These are phyloP conservation scores for Handroanthus guayacan DNA, from an alignment of 257 asterid genomes.

Conservation along the genomic window DNA sequence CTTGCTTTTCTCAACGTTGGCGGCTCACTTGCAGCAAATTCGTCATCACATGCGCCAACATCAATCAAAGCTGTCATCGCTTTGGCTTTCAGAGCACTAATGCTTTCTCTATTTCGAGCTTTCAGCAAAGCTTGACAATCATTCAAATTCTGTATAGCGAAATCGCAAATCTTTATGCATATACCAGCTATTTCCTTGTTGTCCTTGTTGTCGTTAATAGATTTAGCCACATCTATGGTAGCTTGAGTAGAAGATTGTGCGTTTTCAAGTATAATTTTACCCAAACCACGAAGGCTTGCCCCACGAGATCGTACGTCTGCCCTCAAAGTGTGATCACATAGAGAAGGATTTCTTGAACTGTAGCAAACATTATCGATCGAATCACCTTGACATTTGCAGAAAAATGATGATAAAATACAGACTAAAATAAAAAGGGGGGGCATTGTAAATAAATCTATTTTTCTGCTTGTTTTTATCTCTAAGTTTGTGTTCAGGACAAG, in stretches of 20 bases:
- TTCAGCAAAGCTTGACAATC: not conserved
- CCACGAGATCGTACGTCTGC: conserved; percentile 18
- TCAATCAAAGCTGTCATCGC: conserved; percentile 45
- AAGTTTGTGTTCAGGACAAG: not conserved
- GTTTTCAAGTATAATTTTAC: conserved; percentile 4
- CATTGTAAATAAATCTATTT: not conserved
- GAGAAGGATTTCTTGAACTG: no score
- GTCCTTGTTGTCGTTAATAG: not conserved
- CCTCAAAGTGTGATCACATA: no score
- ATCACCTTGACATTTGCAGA: conserved; percentile 37
- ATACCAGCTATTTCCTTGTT: not conserved
- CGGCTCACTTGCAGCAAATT: not conserved
- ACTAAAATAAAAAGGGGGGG: not conserved
- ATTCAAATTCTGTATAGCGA: conserved; percentile 20
- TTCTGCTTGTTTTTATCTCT: no score
- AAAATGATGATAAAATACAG: conserved; percentile 6
- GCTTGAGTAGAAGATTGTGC: conserved; percentile 7
- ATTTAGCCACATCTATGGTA: not conserved
- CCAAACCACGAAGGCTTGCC: conserved; percentile 34
- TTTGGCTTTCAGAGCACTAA: not conserved
- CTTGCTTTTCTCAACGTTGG: no score
- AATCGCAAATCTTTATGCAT: conserved; percentile 39
- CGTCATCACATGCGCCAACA: conserved; percentile 41
- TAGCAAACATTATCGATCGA: conserved; percentile 43
- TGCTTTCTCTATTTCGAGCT: not conserved